Evolutionary conservation across 805 yeast species (phyloP).

Genomic region (Pichia paraexigua): DNA sequence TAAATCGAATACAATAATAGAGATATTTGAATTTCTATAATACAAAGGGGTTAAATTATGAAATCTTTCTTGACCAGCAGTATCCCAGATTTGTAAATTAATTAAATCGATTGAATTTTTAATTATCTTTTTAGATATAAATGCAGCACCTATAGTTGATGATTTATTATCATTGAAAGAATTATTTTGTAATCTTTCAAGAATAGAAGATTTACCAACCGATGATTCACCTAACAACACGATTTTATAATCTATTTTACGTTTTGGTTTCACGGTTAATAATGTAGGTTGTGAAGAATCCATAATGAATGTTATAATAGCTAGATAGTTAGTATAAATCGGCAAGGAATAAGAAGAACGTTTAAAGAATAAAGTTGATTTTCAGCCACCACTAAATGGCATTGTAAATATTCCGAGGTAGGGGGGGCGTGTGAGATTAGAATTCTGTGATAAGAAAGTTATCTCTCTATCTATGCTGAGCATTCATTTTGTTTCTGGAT

Average conservation of each 20-base stretch:
- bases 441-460: too few species aligned
- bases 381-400: too few species aligned
- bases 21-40: slow-evolving; percentile 73
- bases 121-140: slow-evolving; percentile 71
- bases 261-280: slow-evolving; percentile 15
- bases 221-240: slow-evolving; percentile 44
- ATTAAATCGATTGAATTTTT: slow-evolving; percentile 19
- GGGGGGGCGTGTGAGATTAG: too few species aligned
- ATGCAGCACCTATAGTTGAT: slow-evolving; percentile 98
- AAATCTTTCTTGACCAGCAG: slow-evolving; percentile 93
- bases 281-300: neutral
- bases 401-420: too few species aligned
- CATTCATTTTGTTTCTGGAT: neutral
- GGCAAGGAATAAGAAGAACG: too few species aligned
- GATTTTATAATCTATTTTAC: slow-evolving; percentile 28
- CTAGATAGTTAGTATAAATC: too few species aligned
- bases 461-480: neutral
- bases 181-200: slow-evolving; percentile 66
- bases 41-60: slow-evolving; percentile 79
- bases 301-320: too few species aligned
- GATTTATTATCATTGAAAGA: slow-evolving; percentile 73
- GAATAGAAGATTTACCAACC: slow-evolving; percentile 66
- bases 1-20: slow-evolving; percentile 82
- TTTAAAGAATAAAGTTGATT: too few species aligned
- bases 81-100: slow-evolving; percentile 79